A percentile compares a stretch with the other conserved stretches of the same genome.
phyloP scores from a whole-genome alignment of 2,329 filamentous ascomycete genomes.

The Penicillium hordei region DNA sequence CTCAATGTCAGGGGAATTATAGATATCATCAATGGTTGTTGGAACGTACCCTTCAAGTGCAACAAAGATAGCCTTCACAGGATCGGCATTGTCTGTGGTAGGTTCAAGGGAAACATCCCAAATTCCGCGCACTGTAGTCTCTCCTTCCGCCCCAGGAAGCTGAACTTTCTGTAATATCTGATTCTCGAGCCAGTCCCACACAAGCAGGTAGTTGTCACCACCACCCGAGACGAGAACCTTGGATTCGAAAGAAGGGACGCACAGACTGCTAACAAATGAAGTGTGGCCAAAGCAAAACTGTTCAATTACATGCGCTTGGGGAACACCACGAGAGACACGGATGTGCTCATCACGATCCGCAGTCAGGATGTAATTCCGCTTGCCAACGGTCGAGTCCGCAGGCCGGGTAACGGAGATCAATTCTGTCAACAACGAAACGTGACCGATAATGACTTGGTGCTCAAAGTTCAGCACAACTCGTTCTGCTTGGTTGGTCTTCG shows the following conservation, averaged over 20 bases:
- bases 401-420: conserved; percentile 57
- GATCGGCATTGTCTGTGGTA: conserved; percentile 10
- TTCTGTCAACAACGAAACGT: conserved; percentile 92
- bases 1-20: conserved; percentile 41
- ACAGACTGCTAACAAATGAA: conserved; percentile 78
- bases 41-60: conserved; percentile 58
- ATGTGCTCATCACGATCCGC: conserved; percentile 80
- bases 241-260: conserved; percentile 57
- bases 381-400: conserved; percentile 48
- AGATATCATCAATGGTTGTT: not conserved
- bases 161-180: conserved; percentile 34
- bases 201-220: conserved; percentile 73
- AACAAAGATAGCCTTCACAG: conserved; percentile 46
- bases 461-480: conserved; percentile 62
- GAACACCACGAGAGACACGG: conserved; percentile 75
- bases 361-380: conserved; percentile 62
- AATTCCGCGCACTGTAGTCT: conserved; percentile 54
- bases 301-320: conserved; percentile 86
- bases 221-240: conserved; percentile 80
- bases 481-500: conserved; percentile 43
- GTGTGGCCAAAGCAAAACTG: conserved; percentile 84
- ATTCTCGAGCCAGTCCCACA: conserved; percentile 74
- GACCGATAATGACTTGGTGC: conserved; percentile 77
- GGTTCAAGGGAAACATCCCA: conserved; percentile 42
- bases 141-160: conserved; percentile 25